phyloP scores from a whole-genome alignment of 768 basidiomycete genomes.

The Boletus sp. region DNA sequence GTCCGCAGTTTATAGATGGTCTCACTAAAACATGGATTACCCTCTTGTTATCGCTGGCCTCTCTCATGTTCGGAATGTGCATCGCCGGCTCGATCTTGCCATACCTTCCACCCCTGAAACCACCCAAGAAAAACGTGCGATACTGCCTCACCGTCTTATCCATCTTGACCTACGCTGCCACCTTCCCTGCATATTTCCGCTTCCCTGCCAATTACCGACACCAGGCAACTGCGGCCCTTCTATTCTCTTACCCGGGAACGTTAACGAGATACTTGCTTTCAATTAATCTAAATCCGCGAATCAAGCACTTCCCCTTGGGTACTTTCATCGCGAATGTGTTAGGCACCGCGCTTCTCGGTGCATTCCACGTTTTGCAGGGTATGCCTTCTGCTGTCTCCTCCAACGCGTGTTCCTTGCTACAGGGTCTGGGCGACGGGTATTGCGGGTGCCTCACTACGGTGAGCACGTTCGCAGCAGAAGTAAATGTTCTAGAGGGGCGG shows the following conservation, averaged over 20 bases:
- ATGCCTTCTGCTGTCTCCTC: slow-evolving; percentile 37
- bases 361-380: slow-evolving; percentile 69
- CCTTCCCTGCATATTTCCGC: slow-evolving; percentile 75
- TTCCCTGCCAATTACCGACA: slow-evolving; percentile 67
- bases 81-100: slow-evolving; percentile 45
- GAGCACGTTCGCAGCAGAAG: slow-evolving; percentile 87
- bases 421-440: slow-evolving; percentile 86
- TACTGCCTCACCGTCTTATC: slow-evolving; percentile 52
- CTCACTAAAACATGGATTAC: slow-evolving; percentile 79
- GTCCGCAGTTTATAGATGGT: slow-evolving; percentile 78
- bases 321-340: slow-evolving; percentile 72
- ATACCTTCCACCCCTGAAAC: slow-evolving; percentile 38
- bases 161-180: slow-evolving; percentile 67
- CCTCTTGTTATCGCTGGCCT: slow-evolving; percentile 68
- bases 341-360: slow-evolving; percentile 81
- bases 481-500: slow-evolving; percentile 51
- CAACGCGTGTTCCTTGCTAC: slow-evolving; percentile 66
- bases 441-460: slow-evolving; percentile 95
- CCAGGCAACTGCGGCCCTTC: slow-evolving; percentile 78
- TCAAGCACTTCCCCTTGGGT: slow-evolving; percentile 67
- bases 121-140: slow-evolving; percentile 45
- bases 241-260: slow-evolving; percentile 88
- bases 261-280: slow-evolving; percentile 81
- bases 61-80: slow-evolving; percentile 70
- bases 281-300: slow-evolving; percentile 60